These are phyloP conservation scores for Pseudogymnoascus sp. DNA, from an alignment of 2,329 filamentous ascomycete genomes.

Conservation along the genomic window DNA sequence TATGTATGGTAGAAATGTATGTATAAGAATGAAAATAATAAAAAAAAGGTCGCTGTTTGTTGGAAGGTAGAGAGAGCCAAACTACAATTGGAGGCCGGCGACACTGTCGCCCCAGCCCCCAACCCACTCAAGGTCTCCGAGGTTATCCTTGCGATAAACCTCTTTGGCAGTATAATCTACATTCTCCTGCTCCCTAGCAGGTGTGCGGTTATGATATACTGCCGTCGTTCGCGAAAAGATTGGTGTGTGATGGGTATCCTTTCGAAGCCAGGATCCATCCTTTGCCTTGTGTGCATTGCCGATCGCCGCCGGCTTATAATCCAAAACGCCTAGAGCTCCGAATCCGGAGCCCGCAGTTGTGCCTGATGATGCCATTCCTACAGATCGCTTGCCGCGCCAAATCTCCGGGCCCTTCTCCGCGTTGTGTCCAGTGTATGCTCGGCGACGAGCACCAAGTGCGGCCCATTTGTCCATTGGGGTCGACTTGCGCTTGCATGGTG, in stretches of 20 bases:
- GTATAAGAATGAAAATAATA: conserved; percentile 20
- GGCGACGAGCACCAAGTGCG: conserved; percentile 73
- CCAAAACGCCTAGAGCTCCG: conserved; percentile 34
- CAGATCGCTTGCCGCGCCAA: conserved; percentile 30
- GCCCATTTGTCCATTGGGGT: conserved; percentile 75
- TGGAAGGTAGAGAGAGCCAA: conserved; percentile 34
- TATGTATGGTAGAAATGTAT: background rate
- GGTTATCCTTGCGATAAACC: conserved; percentile 53
- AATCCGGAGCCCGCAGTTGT: conserved; percentile 37
- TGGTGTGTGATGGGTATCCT: conserved; percentile 3
- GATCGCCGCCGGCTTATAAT: conserved; percentile 27
- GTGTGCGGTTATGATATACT: conserved; percentile 8
- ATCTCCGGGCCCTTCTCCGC: conserved; percentile 41
- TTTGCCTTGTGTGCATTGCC: conserved; percentile 21
- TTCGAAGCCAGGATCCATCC: conserved; percentile 20
- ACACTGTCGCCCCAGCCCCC: conserved; percentile 68
- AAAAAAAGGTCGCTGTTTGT: conserved; percentile 16
- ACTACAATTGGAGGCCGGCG: conserved; percentile 51
- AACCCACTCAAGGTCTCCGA: conserved; percentile 87
- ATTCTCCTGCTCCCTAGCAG: conserved; percentile 26
- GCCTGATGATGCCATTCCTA: conserved; percentile 30
- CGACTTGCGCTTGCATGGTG: conserved; percentile 53
- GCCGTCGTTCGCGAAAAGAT: conserved; percentile 2
- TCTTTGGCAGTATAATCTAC: conserved; percentile 31
- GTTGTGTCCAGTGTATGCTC: conserved; percentile 50